A percentile compares a stretch with the other conserved stretches of the same genome.
Evolutionary conservation across 148 eudicot genomes (phyloP).

Genomic region (Fagopyrum esculentum): DNA sequence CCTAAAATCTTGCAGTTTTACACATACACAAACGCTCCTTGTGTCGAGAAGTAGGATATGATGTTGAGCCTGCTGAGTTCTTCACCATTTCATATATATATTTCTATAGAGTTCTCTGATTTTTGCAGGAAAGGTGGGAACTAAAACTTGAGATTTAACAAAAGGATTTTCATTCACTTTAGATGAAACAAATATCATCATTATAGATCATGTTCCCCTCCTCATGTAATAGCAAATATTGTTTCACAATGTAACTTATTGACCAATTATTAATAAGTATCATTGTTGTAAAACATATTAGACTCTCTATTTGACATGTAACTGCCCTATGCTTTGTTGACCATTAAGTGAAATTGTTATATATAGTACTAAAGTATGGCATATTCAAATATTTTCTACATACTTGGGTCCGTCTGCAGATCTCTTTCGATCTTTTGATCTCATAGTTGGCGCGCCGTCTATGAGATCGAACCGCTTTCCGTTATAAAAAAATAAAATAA

Average conservation of each 20-base stretch:
- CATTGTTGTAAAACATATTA: neutral
- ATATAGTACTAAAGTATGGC: too few relatives aligned
- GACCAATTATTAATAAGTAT: neutral
- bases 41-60: too few relatives aligned
- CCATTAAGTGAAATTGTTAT: neutral
- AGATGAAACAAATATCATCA: neutral
- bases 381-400: too few relatives aligned
- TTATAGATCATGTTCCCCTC: neutral
- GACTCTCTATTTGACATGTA: neutral
- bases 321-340: neutral
- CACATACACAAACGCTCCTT: too few relatives aligned
- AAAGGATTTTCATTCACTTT: neutral
- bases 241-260: neutral
- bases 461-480: too few relatives aligned
- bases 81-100: neutral
- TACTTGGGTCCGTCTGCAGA: too few relatives aligned
- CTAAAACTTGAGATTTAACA: neutral
- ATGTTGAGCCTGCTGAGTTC: too few relatives aligned
- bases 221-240: neutral
- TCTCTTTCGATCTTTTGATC: too few relatives aligned
- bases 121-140: neutral
- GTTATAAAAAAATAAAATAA: too few relatives aligned
- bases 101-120: neutral
- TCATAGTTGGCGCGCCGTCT: too few relatives aligned
- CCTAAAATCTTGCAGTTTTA: too few relatives aligned